Evolutionary conservation across 2,329 filamentous ascomycete genomes (phyloP), one percentile per base, ranked within the genome.

Genomic region (Biscogniauxia sp.): DNA sequence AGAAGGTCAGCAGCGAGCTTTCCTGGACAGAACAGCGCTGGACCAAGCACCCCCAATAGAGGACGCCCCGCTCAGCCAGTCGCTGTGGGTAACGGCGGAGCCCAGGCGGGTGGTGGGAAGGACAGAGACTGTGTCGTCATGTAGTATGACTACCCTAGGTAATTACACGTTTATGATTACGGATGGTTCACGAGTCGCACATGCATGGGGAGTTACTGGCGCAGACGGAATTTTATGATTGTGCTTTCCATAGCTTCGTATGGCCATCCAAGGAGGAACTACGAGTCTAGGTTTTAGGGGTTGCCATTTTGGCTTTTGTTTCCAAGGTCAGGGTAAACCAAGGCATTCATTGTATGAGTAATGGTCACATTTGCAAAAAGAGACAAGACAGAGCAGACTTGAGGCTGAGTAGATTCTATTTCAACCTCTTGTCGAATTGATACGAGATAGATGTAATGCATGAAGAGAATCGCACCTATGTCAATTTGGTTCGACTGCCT

Each of bases 1-100:
- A 63, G 68, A 51, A 61, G 68, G 41, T 32, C 28, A 32, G 64
- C 66, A 54, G 51, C 65, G 11, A 56, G 55, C 1, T 17, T 66
- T 13, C 20, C 51, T 19, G 59, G 60, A 20, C 64, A 56, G 51
- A 63, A 55, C 26, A 67, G 25, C 17, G 62, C 65, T 9, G 67
- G 65, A 8, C 66, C 70, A 5, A 71, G 67, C 49, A 65, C 65
- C 3, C 63, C 69, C 2, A 50, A 28, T 13, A 64, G 69, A 59
- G 55, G 89, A 88, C 75, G 70, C 8, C 65, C 64, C 2, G 20
- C 50, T 13, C 23, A 63, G 7, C 56, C 69, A 7, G 62, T 66
- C 20, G 13, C 66, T 15, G 64, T 63, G 5, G 57, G 62, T 20
- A 63, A 28, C 15, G 37, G 56, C 20, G 20, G 59, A 5, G 53